Evolutionary conservation across 805 yeast species (phyloP).

Genomic region (Cyberlindnera veronae): DNA sequence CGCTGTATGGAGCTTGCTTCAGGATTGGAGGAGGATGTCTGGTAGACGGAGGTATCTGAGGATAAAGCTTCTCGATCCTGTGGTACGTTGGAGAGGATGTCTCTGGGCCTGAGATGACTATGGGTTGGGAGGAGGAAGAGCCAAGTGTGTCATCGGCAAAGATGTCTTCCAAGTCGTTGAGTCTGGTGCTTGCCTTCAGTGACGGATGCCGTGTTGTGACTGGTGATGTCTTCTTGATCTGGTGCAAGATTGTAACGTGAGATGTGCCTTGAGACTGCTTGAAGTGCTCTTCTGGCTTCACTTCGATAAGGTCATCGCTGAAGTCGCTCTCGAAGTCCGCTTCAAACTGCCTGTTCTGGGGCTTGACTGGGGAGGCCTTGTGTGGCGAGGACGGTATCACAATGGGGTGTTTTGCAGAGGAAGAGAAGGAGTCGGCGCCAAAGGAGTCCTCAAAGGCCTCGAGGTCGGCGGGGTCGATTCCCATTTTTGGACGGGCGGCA

Average conservation of each 20-base stretch:
- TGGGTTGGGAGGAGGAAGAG: background rate
- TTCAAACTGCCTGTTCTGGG: constrained; percentile 17
- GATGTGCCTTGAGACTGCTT: background rate
- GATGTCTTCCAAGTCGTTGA: constrained; percentile 12
- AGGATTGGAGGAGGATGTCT: background rate
- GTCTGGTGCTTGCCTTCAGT: too few species aligned
- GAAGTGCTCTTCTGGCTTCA: background rate
- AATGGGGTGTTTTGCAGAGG: background rate
- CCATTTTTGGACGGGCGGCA: constrained; percentile 1
- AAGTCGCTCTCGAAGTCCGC: constrained; percentile 19
- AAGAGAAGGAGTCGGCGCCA: background rate
- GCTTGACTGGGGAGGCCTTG: constrained; percentile 10
- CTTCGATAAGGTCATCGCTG: constrained; percentile 7
- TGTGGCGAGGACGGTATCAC: background rate
- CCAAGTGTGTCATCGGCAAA: constrained; percentile 7
- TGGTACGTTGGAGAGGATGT: constrained; percentile 29
- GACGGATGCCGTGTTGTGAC: too few species aligned
- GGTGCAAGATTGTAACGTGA: background rate
- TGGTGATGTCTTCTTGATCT: background rate
- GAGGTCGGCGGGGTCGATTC: constrained; percentile 19
- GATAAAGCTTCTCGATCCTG: constrained; percentile 23
- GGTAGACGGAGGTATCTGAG: background rate
- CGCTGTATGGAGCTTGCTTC: too few species aligned
- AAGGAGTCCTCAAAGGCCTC: constrained; percentile 23
- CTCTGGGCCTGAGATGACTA: constrained; percentile 21